A percentile compares a stretch with the other conserved stretches of the same genome.
phyloP scores from a whole-genome alignment of 2,329 filamentous ascomycete genomes.

The Akanthomyces lecanii region DNA sequence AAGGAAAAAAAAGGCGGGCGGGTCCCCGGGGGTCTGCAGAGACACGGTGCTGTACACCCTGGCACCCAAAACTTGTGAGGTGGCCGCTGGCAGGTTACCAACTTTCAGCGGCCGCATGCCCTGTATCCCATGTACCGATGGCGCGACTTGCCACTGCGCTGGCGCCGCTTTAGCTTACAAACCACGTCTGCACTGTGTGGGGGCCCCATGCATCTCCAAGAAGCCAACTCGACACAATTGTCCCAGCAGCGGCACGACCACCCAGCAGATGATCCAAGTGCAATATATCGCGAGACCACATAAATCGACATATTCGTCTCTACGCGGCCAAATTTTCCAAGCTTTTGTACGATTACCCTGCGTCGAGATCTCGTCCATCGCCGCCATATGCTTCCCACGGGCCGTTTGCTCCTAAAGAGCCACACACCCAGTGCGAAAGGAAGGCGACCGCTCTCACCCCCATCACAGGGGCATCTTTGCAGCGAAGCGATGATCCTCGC shows the following conservation, averaged over 20 bases:
- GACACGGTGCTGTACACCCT: not conserved
- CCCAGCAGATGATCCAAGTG: not conserved
- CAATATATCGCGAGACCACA: not conserved
- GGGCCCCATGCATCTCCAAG: not conserved
- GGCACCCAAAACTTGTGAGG: too few relatives aligned
- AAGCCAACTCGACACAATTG: not conserved
- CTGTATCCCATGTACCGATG: not conserved
- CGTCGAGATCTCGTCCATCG: not conserved
- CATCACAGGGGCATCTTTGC: not conserved
- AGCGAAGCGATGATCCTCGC: not conserved
- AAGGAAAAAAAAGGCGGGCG: slow-evolving; percentile 30
- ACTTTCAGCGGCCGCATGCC: too few relatives aligned
- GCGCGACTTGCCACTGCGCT: slow-evolving; percentile 13
- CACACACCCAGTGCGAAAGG: slow-evolving; percentile 14
- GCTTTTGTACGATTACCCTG: not conserved
- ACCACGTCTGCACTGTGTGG: slow-evolving; percentile 10
- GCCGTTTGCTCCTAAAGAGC: slow-evolving; percentile 13
- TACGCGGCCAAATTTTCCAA: not conserved
- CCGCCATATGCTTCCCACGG: not conserved
- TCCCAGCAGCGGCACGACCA: not conserved
- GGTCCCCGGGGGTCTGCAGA: slow-evolving; percentile 5
- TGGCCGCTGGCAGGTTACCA: too few relatives aligned
- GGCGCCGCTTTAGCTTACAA: slow-evolving; percentile 9
- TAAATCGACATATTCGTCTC: not conserved
- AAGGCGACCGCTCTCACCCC: not conserved